phyloP scores from a whole-genome alignment of 1,284 basidiomycete genomes.

The Melampsora abietis-canadensis region DNA sequence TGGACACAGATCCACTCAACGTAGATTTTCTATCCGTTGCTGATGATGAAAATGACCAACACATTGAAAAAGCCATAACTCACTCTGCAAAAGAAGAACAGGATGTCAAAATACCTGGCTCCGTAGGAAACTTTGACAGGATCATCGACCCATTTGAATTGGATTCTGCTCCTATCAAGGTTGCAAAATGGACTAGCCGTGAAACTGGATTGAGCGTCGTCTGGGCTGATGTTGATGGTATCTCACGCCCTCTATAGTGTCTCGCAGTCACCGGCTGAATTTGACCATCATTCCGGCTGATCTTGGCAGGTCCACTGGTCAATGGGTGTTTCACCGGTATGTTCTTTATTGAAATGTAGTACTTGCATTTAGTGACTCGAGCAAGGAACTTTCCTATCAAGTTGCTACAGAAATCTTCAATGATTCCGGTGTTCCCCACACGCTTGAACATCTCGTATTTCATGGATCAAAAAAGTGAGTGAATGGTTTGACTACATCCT shows the following conservation, averaged over 20 bases:
- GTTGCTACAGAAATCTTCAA: conserved; percentile 66
- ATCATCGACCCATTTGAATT: neutral
- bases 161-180: neutral
- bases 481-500: conserved; percentile 50
- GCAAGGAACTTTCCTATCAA: conserved; percentile 29
- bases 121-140: conserved; percentile 4
- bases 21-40: too few relatives aligned
- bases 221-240: conserved; percentile 9
- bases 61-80: too few relatives aligned
- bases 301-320: conserved; percentile 69
- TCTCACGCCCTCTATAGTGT: neutral
- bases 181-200: neutral
- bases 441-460: conserved; percentile 88
- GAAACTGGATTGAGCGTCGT: conserved; percentile 13
- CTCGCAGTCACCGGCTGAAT: neutral
- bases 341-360: neutral
- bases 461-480: conserved; percentile 79
- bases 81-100: neutral
- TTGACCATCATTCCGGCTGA: neutral
- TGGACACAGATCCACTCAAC: too few relatives aligned
- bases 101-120: neutral
- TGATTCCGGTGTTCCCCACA: conserved; percentile 89
- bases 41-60: too few relatives aligned
- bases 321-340: conserved; percentile 84
- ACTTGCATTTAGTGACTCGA: conserved; percentile 75